Evolutionary conservation across 805 yeast species (phyloP), one percentile per base, ranked within the genome.

Genomic region (Zygoascus bituminiphila): DNA sequence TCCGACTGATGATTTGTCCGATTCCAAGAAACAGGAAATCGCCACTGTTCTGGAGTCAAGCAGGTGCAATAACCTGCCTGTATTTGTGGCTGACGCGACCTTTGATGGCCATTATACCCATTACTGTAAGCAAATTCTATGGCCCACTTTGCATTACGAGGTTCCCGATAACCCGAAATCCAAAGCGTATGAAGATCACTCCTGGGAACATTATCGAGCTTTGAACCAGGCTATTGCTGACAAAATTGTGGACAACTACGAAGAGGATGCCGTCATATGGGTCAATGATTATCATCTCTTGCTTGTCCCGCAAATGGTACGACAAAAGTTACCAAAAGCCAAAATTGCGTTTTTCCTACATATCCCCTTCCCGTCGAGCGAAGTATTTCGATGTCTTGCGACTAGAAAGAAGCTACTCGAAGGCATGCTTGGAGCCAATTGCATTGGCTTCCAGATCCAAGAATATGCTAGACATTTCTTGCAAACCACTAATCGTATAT

Each of bases 121-220:
- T 46, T 93, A 84, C 64, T 91, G 97, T 65, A 93, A 93, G 65
- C 94, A 89, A 60, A 86, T 93, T 36, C 70, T 93, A 52, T 93
- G 98, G 98, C 98, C 98, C 26, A 87, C 96, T 1, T 74, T 93
- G 54, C 86, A 80, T 53, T 93, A 93, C 62, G 96, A 91, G 64
- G 86, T 91, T 35, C 98, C 98, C 0, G 98, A 93, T 64, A 82
- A 89, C 61, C 94, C 96, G 45, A 86, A 84, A 57, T 82, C 95
- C 1, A 88, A 88, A 64, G 95, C 95, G 0, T 93, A 91, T 65
- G 96, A 91, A 65, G 96, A 87, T 55, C 94, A 88, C 62, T 87
- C 96, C 1, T 91, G 97, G 96, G 79, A 79, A 22, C 82, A 83
- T 60, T 91, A 91, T 64, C 79, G 78, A 55, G 67, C 72, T 1